phyloP scores from a whole-genome alignment of 2,329 filamentous ascomycete species.

The Cladosporium sp. region DNA sequence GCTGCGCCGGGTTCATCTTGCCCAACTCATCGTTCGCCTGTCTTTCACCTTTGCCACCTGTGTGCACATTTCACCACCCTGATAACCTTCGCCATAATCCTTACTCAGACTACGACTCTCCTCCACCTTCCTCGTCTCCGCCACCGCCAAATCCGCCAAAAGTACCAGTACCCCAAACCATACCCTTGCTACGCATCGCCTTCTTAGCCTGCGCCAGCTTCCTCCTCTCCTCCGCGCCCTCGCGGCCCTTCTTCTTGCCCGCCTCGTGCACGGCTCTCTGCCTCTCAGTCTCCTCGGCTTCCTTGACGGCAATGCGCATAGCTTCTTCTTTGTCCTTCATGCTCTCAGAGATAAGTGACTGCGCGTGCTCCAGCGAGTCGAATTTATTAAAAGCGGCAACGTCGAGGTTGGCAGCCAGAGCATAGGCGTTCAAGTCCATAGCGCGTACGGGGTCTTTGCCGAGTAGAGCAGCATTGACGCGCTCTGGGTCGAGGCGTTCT shows the following conservation, averaged over 20 bases:
- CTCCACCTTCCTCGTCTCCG: slow-evolving; percentile 14
- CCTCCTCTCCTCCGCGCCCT: slow-evolving; percentile 34
- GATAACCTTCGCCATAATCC: too few species aligned
- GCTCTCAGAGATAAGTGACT: slow-evolving; percentile 37
- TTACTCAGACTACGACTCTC: not conserved
- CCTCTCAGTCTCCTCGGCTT: slow-evolving; percentile 39
- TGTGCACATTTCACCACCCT: too few species aligned
- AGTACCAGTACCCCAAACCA: slow-evolving; percentile 28
- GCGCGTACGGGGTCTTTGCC: slow-evolving; percentile 32
- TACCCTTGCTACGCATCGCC: slow-evolving; percentile 29
- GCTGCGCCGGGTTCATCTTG: not conserved
- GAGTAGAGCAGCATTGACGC: slow-evolving; percentile 65
- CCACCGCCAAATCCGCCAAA: slow-evolving; percentile 29
- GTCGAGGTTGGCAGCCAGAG: slow-evolving; percentile 41
- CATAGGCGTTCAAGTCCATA: slow-evolving; percentile 46
- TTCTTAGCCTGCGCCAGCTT: slow-evolving; percentile 37
- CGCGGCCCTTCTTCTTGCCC: slow-evolving; percentile 34
- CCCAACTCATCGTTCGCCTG: not conserved
- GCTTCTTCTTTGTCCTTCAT: slow-evolving; percentile 37
- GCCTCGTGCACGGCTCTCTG: slow-evolving; percentile 38
- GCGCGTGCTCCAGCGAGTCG: slow-evolving; percentile 37
- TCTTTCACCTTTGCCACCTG: not conserved
- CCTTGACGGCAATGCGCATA: slow-evolving; percentile 38
- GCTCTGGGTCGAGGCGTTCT: slow-evolving; percentile 65
- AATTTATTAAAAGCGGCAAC: slow-evolving; percentile 42